These are phyloP conservation scores for Heritiera littoralis DNA, from an alignment of 345 rosid genomes.

Conservation along the genomic window DNA sequence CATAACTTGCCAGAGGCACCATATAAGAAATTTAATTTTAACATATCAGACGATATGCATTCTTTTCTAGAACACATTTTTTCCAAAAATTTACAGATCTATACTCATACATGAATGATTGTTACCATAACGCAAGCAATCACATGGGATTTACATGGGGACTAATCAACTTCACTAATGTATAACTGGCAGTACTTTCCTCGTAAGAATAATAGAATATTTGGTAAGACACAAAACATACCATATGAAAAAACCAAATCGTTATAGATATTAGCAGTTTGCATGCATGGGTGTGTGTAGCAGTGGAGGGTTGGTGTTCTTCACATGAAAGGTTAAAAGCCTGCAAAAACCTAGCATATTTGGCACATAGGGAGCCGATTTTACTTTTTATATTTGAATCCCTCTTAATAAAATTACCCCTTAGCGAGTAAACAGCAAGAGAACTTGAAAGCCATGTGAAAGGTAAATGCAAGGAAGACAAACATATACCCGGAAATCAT, in stretches of 20 bases:
- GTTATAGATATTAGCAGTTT: not conserved
- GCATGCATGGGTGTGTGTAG: not conserved
- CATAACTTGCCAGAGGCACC: too few species aligned
- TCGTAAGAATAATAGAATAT: not conserved
- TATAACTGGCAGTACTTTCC: not conserved
- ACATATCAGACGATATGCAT: too few species aligned
- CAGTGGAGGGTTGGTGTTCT: not conserved
- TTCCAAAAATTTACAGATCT: not conserved
- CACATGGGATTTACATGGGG: not conserved
- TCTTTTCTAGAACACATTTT: too few species aligned
- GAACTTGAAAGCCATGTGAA: not conserved
- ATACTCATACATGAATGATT: not conserved
- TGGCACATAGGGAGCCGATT: too few species aligned
- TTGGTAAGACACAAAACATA: too few species aligned
- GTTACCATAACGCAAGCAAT: not conserved
- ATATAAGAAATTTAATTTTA: too few species aligned
- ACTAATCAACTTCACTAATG: not conserved
- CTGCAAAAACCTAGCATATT: too few species aligned
- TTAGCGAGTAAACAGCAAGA: not conserved
- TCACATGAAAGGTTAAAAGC: not conserved
- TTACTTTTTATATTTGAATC: not conserved
- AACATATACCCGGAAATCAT: conserved; percentile 81
- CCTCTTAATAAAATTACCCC: not conserved
- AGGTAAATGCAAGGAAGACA: not conserved
- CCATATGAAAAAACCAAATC: not conserved